These are phyloP conservation scores for Macrophomina pseudophaseolina DNA, from an alignment of 2,329 filamentous ascomycete species.

Conservation along the genomic window DNA sequence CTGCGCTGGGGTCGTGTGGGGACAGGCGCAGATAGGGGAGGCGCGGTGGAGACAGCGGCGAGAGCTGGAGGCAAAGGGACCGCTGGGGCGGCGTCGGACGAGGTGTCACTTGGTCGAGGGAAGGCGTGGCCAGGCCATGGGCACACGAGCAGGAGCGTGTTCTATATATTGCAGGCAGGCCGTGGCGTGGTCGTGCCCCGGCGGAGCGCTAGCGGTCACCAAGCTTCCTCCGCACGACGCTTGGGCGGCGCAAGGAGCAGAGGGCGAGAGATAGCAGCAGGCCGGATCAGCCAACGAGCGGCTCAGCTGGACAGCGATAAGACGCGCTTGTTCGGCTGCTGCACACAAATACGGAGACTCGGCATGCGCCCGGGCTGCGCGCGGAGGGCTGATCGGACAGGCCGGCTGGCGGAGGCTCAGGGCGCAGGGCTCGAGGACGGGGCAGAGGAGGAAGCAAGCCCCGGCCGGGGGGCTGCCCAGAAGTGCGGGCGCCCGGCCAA, in stretches of 20 bases:
- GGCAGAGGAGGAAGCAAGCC: too few relatives aligned
- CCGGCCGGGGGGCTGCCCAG: not conserved
- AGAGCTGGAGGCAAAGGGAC: not conserved
- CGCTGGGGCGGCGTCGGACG: not conserved
- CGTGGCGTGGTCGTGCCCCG: slow-evolving; percentile 21
- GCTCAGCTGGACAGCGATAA: slow-evolving; percentile 1
- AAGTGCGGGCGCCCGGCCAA: too few relatives aligned
- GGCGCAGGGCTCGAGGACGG: not conserved
- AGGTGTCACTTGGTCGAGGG: slow-evolving; percentile 1
- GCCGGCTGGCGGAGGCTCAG: not conserved
- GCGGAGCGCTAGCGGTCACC: slow-evolving; percentile 12
- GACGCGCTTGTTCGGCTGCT: not conserved
- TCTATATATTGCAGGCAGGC: slow-evolving; percentile 19
- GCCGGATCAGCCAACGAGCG: slow-evolving; percentile 9
- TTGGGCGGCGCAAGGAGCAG: slow-evolving; percentile 19
- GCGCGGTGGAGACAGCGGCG: slow-evolving; percentile 1
- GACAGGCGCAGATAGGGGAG: slow-evolving; percentile 12
- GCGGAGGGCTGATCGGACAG: not conserved
- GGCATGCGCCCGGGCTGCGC: too few relatives aligned
- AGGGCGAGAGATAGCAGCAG: slow-evolving; percentile 1
- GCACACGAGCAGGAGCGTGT: slow-evolving; percentile 20
- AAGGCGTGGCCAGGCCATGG: not conserved
- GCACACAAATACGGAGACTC: not conserved
- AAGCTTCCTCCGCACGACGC: slow-evolving; percentile 17
- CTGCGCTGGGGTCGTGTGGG: slow-evolving; percentile 2